Evolutionary conservation across 2,329 filamentous ascomycete species (phyloP), one percentile per base, ranked within the genome.

Genomic region (Paraphaeosphaeria sporulosa): DNA sequence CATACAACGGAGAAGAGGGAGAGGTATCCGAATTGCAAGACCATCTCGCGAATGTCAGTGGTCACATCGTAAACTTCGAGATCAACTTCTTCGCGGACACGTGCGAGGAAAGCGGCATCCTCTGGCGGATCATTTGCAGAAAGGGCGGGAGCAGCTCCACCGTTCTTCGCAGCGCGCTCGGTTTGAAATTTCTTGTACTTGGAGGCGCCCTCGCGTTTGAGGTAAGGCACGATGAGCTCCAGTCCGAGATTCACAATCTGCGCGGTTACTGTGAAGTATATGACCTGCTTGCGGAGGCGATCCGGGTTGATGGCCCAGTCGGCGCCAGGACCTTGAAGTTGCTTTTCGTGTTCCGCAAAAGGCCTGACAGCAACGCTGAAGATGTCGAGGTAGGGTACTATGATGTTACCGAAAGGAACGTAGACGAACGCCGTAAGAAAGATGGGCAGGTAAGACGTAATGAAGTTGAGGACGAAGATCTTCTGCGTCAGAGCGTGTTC

Each of bases 381-480:
- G 59, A 97, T 81, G 68, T 96, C 89, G 4, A 99, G 87, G 73
- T 96, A 91, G 0, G 95, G 94, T 0, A 95, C 88, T 12, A 99
- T 87, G 48, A 93, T 79, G 61, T 89, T 87, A 15, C 92, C 94
- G 70, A 98, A 98, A 0, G 94, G 94, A 21, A 97, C 92, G 71
- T 97, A 98, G 64, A 97, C 88, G 69, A 97, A 98, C 0, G 94
- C 92, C 0, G 94, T 97, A 19, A 98, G 85, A 73, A 96, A 89
- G 50, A 75, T 89, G 0, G 93, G 91, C 55, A 96, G 88, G 76
- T 97, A 98, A 0, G 94, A 96, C 6, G 93, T 96, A 79, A 98
- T 94, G 79, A 97, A 97, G 81, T 97, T 96, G 72, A 98, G 87
- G 15, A 98, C 89, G 72, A 99, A 98, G 36, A 96, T 90, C 82